Base-by-base conservation (phyloP, 75 land plant genomes). In the Chamaecyparis obtusa region DNA sequence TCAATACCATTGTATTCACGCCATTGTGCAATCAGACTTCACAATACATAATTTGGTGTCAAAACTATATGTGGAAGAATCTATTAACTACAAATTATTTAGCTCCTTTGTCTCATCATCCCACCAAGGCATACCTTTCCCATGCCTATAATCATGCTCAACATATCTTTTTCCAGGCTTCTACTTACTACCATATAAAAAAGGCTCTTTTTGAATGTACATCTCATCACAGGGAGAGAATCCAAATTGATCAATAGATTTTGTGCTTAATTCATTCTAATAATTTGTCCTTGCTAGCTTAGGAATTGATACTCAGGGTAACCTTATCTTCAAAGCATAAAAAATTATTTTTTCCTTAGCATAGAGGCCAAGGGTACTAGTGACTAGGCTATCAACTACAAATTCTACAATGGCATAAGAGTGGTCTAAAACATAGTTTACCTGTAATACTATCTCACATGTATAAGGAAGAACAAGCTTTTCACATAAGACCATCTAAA, bases 1-100 rank as follows among this genome's bases (percentile, higher is more conserved):
- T 96, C 95, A 17, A 97, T 84, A n/a, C 98, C 98, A 88, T 97
- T n/a, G n/a, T n/a, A n/a, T n/a, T n/a, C n/a, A n/a, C n/a, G n/a
- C n/a, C n/a, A n/a, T n/a, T n/a, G n/a, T n/a, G n/a, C n/a, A n/a
- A n/a, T n/a, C n/a, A n/a, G n/a, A n/a, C n/a, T n/a, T n/a, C n/a
- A n/a, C n/a, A n/a, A n/a, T n/a, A n/a, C n/a, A n/a, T n/a, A n/a
- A n/a, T n/a, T n/a, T n/a, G n/a, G n/a, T n/a, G n/a, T n/a, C n/a
- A n/a, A n/a, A n/a, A n/a, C n/a, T n/a, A n/a, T n/a, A n/a, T n/a
- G n/a, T n/a, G n/a, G n/a, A n/a, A n/a, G n/a, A n/a, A n/a, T 89
- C 90, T 49, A 82, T 89, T 80, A 89, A 48, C 71, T 49, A 89
- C 32, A 89, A 83, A 15, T 89, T 89, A 36, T 84, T 87, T 9